Conservation (phyloP, 352 stramenopile species). For the Phytophthora citrophthora region DNA sequence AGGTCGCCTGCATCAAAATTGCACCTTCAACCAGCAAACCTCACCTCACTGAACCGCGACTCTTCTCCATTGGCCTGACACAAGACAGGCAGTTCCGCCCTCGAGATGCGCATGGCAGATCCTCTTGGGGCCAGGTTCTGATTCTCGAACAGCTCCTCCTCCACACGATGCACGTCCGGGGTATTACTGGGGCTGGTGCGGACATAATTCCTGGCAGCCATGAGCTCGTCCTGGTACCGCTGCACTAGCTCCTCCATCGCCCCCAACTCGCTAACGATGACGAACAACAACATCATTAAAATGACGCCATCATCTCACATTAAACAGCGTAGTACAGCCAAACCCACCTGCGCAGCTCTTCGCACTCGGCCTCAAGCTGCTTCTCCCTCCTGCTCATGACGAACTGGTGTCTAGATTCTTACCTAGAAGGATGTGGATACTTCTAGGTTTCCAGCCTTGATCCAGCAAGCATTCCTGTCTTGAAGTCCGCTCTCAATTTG, state of each 20-base stretch:
- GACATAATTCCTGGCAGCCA: background rate
- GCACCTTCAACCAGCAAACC: too few species aligned
- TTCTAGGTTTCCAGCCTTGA: background rate
- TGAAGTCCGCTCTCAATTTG: too few species aligned
- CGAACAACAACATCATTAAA: background rate
- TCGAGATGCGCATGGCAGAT: slow-evolving; percentile 13
- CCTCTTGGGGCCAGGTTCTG: slow-evolving; percentile 53
- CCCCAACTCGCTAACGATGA: slow-evolving; percentile 48
- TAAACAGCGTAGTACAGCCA: background rate
- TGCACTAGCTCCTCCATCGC: slow-evolving; percentile 66
- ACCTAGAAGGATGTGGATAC: slow-evolving; percentile 6
- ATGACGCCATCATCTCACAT: background rate
- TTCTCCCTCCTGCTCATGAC: slow-evolving; percentile 36
- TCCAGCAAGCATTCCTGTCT: slow-evolving; percentile 10
- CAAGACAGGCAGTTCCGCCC: slow-evolving; percentile 30
- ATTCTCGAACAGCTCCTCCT: slow-evolving; percentile 66
- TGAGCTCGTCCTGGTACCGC: slow-evolving; percentile 66
- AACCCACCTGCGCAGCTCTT: slow-evolving; percentile 40
- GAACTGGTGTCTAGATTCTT: background rate
- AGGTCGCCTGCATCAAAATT: too few species aligned
- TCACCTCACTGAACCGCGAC: slow-evolving; percentile 50
- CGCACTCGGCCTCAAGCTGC: slow-evolving; percentile 45
- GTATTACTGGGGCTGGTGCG: slow-evolving; percentile 4
- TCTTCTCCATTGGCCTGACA: slow-evolving; percentile 39
- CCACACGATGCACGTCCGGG: slow-evolving; percentile 36